Percentiles rank a stretch among this genome's conserved stretches.
phyloP scores from a whole-genome alignment of 176 grass and related monocot species.

The Alloteropsis semialata region DNA sequence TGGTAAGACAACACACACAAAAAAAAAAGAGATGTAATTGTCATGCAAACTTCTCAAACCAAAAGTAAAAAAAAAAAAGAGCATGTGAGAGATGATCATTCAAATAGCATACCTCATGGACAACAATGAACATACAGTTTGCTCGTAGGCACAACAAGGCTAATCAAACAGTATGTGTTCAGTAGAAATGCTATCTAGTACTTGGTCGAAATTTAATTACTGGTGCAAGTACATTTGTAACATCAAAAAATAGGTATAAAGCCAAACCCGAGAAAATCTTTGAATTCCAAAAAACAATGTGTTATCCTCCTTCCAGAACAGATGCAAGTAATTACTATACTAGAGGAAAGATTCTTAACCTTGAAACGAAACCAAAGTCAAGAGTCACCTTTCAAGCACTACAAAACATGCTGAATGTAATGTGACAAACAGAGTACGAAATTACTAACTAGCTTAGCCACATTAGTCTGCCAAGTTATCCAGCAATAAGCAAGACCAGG shows the following conservation, averaged over 20 bases:
- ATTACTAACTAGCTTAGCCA: background rate
- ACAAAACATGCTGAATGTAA: background rate
- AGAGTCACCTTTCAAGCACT: background rate
- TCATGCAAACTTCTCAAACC: slow-evolving; percentile 10
- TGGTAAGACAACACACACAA: slow-evolving; percentile 35
- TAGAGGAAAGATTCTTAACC: slow-evolving; percentile 19
- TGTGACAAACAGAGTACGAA: background rate
- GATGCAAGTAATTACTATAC: background rate
- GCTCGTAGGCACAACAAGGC: background rate
- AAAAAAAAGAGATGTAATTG: slow-evolving; percentile 11
- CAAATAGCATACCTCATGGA: background rate
- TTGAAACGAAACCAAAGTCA: background rate
- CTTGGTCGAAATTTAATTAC: background rate
- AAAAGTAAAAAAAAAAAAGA: slow-evolving; percentile 22
- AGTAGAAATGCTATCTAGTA: background rate
- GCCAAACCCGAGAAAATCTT: background rate
- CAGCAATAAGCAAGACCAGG: background rate
- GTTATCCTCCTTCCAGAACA: background rate
- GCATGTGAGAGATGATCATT: background rate
- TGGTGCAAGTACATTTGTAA: background rate
- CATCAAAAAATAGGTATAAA: background rate
- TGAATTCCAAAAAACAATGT: background rate
- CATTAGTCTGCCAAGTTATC: background rate
- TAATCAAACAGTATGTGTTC: background rate
- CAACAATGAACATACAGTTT: background rate